phyloP scores from a whole-genome alignment of 176 grass and related monocot genomes.

The Panicum miliaceum region DNA sequence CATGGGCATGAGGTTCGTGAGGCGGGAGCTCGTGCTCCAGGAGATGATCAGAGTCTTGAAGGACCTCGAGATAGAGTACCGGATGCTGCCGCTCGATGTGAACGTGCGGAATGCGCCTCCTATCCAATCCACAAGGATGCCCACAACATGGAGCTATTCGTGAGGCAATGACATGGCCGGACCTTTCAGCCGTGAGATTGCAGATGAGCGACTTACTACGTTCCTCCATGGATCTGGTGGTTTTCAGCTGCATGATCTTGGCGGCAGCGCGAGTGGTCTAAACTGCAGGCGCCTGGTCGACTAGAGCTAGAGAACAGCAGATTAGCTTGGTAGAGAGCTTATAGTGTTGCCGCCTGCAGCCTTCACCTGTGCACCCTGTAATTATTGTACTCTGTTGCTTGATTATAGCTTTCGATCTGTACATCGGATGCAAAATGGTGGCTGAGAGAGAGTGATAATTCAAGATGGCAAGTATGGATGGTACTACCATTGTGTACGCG shows the following conservation, averaged over 20 bases:
- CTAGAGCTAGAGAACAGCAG: constrained; percentile 20
- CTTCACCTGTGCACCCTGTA: constrained; percentile 26
- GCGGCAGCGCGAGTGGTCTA: neutral
- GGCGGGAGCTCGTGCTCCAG: constrained; percentile 63
- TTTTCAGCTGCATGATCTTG: neutral
- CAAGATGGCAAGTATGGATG: neutral
- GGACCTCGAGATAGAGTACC: constrained; percentile 77
- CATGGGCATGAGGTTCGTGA: constrained; percentile 58
- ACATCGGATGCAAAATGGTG: neutral
- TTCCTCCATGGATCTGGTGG: neutral
- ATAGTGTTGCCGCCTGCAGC: constrained; percentile 22
- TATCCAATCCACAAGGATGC: constrained; percentile 53
- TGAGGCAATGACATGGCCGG: constrained; percentile 9
- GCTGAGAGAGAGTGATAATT: neutral
- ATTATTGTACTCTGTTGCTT: constrained; percentile 8
- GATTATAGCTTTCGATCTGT: neutral
- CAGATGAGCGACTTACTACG: neutral
- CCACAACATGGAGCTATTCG: constrained; percentile 64
- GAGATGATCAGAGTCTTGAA: constrained; percentile 66
- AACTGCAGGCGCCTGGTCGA: constrained; percentile 8
- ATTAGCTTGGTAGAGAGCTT: constrained; percentile 30
- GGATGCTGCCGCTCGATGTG: constrained; percentile 74
- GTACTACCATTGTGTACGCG: neutral
- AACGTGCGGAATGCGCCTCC: constrained; percentile 58
- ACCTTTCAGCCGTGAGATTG: neutral